These are phyloP conservation scores for Scedosporium boydii DNA, from an alignment of 2,329 filamentous ascomycete genomes.

Conservation along the genomic window DNA sequence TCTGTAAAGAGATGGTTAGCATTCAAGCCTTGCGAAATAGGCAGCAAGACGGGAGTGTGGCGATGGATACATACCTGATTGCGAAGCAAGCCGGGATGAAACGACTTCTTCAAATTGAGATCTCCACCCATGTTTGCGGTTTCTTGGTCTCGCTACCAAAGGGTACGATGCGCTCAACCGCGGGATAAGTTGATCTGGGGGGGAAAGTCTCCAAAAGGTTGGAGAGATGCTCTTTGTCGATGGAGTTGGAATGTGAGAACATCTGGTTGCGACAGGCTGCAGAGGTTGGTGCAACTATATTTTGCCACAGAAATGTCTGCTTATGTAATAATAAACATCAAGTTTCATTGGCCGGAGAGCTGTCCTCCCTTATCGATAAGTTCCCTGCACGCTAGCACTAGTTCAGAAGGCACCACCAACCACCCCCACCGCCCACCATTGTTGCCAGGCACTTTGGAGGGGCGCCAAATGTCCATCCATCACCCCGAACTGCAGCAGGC, in stretches of 20 bases:
- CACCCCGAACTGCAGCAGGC: not conserved
- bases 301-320: not conserved
- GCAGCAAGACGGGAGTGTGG: not conserved
- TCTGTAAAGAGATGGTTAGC: not conserved
- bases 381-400: not conserved
- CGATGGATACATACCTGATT: slow-evolving; percentile 50
- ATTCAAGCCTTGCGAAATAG: not conserved
- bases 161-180: too few relatives aligned
- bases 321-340: not conserved
- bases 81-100: slow-evolving; percentile 82
- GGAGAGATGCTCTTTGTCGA: not conserved
- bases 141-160: not conserved
- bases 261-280: not conserved
- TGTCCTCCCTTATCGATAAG: not conserved
- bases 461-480: not conserved
- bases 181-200: not conserved
- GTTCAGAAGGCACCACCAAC: not conserved
- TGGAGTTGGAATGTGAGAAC: not conserved
- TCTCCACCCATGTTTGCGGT: slow-evolving; percentile 73
- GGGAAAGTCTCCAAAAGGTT: not conserved
- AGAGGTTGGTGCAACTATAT: not conserved
- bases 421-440: not conserved
- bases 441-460: not conserved
- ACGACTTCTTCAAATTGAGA: slow-evolving; percentile 91
- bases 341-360: not conserved